Evolutionary conservation across 2,329 filamentous ascomycete genomes (phyloP).

Genomic region (Macrophomina phaseolina): DNA sequence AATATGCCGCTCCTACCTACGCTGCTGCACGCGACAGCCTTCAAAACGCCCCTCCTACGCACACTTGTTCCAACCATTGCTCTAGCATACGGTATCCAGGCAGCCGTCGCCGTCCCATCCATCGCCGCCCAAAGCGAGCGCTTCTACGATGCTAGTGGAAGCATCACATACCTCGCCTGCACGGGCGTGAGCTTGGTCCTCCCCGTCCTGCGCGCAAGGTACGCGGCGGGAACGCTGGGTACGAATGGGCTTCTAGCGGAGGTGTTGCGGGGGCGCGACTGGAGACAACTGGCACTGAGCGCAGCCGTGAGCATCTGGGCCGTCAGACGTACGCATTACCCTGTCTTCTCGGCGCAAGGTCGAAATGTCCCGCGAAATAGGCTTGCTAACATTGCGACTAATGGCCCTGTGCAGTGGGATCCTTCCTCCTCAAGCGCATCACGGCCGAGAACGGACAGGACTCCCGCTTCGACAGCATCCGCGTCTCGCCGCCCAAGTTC

Average conservation of each 20-base stretch:
- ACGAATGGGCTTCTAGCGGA: constrained; percentile 44
- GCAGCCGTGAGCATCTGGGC: constrained; percentile 68
- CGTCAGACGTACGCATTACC: constrained; percentile 55
- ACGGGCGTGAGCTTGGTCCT: constrained; percentile 67
- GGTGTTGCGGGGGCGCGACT: constrained; percentile 54
- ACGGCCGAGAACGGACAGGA: constrained; percentile 62
- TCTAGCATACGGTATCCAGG: constrained; percentile 68
- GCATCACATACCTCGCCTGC: constrained; percentile 69
- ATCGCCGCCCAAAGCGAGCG: constrained; percentile 66
- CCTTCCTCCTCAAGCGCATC: constrained; percentile 68
- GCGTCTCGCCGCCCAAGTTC: constrained; percentile 59
- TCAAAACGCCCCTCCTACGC: constrained; percentile 65
- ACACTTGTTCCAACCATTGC: constrained; percentile 67
- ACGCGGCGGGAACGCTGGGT: constrained; percentile 49
- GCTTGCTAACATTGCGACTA: no score
- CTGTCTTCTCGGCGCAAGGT: background rate
- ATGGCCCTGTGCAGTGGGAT: constrained; percentile 57
- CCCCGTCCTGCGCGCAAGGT: constrained; percentile 62
- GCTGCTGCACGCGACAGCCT: constrained; percentile 66
- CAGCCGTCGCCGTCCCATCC: constrained; percentile 66
- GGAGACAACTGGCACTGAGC: constrained; percentile 64
- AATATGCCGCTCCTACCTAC: constrained; percentile 48
- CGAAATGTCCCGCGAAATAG: background rate
- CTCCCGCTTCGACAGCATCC: constrained; percentile 62
- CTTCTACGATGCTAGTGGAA: constrained; percentile 72